Percentiles rank a stretch among this genome's conserved stretches.
These are phyloP conservation scores for Capsicum chinense DNA, from an alignment of 257 asterid genomes.

Conservation along the genomic window DNA sequence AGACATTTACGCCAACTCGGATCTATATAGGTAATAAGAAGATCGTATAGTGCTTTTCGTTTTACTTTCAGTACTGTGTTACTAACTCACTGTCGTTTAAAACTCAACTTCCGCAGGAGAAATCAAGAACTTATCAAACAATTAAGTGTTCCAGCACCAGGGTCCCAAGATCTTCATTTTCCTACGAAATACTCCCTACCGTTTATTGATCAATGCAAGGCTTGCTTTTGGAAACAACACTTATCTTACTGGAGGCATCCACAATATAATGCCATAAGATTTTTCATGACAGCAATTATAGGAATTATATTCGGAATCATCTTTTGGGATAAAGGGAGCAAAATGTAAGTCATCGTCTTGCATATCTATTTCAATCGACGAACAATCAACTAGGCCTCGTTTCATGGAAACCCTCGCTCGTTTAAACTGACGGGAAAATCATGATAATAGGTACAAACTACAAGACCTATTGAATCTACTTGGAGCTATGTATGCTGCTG, in stretches of 20 bases:
- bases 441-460: constrained; percentile 30
- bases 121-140: constrained; percentile 69
- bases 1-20: constrained; percentile 66
- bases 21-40: constrained; percentile 63
- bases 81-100: constrained; percentile 25
- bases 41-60: neutral
- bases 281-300: constrained; percentile 64
- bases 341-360: constrained; percentile 51
- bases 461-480: constrained; percentile 42
- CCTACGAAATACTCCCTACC: constrained; percentile 65
- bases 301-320: constrained; percentile 75
- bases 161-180: constrained; percentile 61
- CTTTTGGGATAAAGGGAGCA: constrained; percentile 71
- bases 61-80: constrained; percentile 20
- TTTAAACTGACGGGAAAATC: neutral
- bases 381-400: constrained; percentile 1
- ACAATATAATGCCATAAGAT: constrained; percentile 66
- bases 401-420: neutral
- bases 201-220: constrained; percentile 62
- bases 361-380: neutral
- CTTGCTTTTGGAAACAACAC: constrained; percentile 84
- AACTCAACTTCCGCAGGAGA: constrained; percentile 50
- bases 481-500: constrained; percentile 42
- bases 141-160: constrained; percentile 71
- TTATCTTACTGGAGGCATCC: constrained; percentile 86